These are phyloP conservation scores for Laburnicola sp. DNA, from an alignment of 2,329 filamentous ascomycete genomes.

Conservation along the genomic window DNA sequence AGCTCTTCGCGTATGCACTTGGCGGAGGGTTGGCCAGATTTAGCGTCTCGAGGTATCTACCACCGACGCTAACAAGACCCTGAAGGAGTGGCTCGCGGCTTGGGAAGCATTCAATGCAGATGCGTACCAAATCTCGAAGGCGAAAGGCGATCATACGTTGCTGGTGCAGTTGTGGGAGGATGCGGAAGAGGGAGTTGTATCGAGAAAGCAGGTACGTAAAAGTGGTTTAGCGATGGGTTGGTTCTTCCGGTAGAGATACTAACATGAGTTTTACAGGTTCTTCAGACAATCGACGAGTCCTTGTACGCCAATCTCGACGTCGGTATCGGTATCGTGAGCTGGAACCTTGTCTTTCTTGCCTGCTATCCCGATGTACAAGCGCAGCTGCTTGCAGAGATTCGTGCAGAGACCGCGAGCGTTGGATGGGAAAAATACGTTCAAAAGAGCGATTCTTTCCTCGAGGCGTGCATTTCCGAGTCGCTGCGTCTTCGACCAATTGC, in stretches of 20 bases:
- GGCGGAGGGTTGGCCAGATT: conserved; percentile 42
- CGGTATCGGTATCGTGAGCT: conserved; percentile 48
- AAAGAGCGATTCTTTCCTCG: conserved; percentile 26
- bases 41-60: conserved; percentile 28
- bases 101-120: conserved; percentile 41
- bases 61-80: conserved; percentile 28
- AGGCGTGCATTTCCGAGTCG: conserved; percentile 46
- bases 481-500: conserved; percentile 45
- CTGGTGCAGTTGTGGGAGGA: neutral
- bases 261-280: too few relatives aligned
- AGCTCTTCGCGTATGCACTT: conserved; percentile 41
- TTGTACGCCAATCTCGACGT: conserved; percentile 55
- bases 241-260: too few relatives aligned
- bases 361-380: conserved; percentile 29
- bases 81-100: conserved; percentile 10
- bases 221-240: too few relatives aligned
- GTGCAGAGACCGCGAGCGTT: too few relatives aligned
- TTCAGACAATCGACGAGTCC: conserved; percentile 52
- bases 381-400: too few relatives aligned
- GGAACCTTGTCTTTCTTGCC: conserved; percentile 50
- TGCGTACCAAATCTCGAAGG: conserved; percentile 8
- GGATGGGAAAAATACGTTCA: too few relatives aligned
- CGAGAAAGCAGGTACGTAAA: conserved; percentile 16
- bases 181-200: neutral
- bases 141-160: neutral